A percentile compares a stretch with the other conserved stretches of the same genome.
Conservation (phyloP, 208 protist genomes). For the Trypanosoma grayi region DNA sequence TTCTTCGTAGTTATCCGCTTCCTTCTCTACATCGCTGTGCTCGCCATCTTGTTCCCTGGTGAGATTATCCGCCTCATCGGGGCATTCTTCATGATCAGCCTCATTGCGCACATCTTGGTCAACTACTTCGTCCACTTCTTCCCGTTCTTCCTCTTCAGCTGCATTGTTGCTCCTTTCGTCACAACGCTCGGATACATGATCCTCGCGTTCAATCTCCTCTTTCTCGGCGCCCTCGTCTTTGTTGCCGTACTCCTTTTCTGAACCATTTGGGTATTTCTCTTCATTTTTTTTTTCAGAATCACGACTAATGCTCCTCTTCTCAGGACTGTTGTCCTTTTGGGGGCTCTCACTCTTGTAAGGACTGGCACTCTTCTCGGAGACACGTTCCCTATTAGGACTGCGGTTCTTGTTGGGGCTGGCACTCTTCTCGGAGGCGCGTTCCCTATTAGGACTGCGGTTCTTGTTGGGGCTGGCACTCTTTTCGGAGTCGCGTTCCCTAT, state of each 20-base stretch:
- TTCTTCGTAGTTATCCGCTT: too few species aligned
- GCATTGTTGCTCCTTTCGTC: constrained; percentile 2
- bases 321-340: background rate
- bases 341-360: constrained; percentile 1
- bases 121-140: background rate
- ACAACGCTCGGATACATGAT: too few species aligned
- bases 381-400: background rate
- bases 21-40: too few species aligned
- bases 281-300: too few species aligned
- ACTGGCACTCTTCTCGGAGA: background rate
- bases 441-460: background rate
- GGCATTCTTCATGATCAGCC: background rate
- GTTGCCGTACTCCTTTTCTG: too few species aligned
- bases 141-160: background rate
- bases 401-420: background rate
- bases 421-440: too few species aligned
- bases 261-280: too few species aligned
- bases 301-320: too few species aligned
- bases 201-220: too few species aligned
- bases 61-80: constrained; percentile 10
- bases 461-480: background rate
- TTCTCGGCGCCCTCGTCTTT: too few species aligned
- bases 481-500: too few species aligned
- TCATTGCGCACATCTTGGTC: background rate
- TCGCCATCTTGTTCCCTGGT: too few species aligned